Percentiles rank a stretch among this genome's conserved stretches.
Conservation (phyloP, 768 basidiomycete species). For the Lentinula lateritia region DNA sequence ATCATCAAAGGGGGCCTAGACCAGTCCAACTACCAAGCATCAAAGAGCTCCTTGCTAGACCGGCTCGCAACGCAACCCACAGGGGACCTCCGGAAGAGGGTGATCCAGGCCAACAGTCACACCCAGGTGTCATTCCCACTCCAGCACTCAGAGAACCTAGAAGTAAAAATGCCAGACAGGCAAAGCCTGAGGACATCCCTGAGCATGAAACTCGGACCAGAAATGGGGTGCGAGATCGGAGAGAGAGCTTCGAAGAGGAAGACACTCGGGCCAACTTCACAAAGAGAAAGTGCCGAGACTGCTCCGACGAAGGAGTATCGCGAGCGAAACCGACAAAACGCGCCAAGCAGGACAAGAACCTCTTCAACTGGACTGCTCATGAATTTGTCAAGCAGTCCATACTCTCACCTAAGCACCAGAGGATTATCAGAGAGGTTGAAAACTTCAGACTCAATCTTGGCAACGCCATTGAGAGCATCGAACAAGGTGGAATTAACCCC, state of each 20-base stretch:
- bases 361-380: not conserved
- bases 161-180: no score
- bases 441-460: not conserved
- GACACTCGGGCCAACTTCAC: not conserved
- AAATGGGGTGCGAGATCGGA: no score
- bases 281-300: not conserved
- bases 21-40: no score
- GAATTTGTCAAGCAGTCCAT: not conserved
- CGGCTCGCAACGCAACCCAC: no score
- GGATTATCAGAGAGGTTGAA: not conserved
- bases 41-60: no score
- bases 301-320: not conserved
- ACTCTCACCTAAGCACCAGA: not conserved
- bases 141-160: no score
- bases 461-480: not conserved
- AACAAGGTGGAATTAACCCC: not conserved
- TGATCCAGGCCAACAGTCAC: no score
- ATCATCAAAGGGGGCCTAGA: not conserved
- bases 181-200: no score
- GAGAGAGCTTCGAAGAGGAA: no score
- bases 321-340: not conserved
- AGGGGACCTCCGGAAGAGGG: no score
- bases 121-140: no score
- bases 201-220: no score
- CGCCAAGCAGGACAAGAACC: not conserved